Conservation (phyloP, 2,329 filamentous ascomycete genomes). For the Colletotrichum camelliae region DNA sequence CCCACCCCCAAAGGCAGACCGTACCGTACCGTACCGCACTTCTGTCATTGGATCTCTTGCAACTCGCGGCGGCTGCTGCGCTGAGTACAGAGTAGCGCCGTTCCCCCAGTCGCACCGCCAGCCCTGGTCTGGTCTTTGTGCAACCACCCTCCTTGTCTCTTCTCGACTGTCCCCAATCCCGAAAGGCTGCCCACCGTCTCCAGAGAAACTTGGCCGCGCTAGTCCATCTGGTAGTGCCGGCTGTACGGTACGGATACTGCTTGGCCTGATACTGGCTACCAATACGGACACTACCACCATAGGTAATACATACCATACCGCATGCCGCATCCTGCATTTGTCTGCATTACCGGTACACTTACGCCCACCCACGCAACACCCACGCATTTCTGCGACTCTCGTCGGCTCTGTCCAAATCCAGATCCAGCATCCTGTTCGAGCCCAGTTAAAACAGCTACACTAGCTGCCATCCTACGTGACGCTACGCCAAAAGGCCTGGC, state of each 20-base stretch:
- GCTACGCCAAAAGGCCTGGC: not conserved
- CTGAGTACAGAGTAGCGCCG: not conserved
- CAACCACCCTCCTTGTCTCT: constrained; percentile 10
- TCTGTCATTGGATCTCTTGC: not conserved
- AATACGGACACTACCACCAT: not conserved
- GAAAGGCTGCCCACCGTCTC: not conserved
- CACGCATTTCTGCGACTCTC: not conserved
- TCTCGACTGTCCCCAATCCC: not conserved
- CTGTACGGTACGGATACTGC: constrained; percentile 11
- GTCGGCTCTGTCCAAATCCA: not conserved
- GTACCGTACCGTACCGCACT: not conserved
- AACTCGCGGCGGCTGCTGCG: not conserved
- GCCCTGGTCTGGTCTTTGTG: constrained; percentile 9
- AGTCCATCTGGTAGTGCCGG: constrained; percentile 6
- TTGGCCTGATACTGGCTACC: constrained; percentile 4
- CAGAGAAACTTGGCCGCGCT: constrained; percentile 5
- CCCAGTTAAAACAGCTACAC: not conserved
- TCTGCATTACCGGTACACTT: not conserved
- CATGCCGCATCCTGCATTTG: constrained; percentile 1
- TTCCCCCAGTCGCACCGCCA: not conserved
- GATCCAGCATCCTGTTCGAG: not conserved
- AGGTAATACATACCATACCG: not conserved
- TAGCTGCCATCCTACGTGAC: not conserved
- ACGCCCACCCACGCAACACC: not conserved
- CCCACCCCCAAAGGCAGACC: not conserved